Conservation (phyloP, 768 basidiomycete genomes). For the Asterophora parasitica region DNA sequence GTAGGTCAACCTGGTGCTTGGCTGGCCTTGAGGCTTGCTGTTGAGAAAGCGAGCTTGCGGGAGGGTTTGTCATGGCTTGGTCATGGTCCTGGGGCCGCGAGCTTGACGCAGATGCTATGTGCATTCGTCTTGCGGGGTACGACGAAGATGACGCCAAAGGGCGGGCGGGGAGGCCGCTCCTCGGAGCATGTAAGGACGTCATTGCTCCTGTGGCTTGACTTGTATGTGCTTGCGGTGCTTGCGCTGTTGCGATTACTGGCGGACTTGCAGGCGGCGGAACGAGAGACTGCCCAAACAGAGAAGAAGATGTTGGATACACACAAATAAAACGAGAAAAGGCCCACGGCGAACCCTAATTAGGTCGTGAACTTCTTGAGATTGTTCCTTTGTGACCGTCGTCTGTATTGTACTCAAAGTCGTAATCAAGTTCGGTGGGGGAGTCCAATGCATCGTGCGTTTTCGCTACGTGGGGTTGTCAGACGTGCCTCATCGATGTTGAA, state of each 20-base stretch:
- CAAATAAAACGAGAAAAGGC: slow-evolving; percentile 30
- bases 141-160: slow-evolving; percentile 7
- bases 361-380: slow-evolving; percentile 30
- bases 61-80: not conserved
- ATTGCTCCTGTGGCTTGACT: not conserved
- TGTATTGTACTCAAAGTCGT: slow-evolving; percentile 29
- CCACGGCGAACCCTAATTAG: slow-evolving; percentile 57
- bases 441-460: slow-evolving; percentile 38
- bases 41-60: not conserved
- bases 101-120: slow-evolving; percentile 8
- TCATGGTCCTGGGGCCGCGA: slow-evolving; percentile 4
- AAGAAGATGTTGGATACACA: slow-evolving; percentile 36
- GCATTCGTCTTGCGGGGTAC: slow-evolving; percentile 14
- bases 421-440: slow-evolving; percentile 34
- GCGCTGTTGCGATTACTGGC: slow-evolving; percentile 6
- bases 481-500: not conserved
- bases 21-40: slow-evolving; percentile 2
- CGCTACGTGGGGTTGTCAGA: slow-evolving; percentile 29
- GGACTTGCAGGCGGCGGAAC: slow-evolving; percentile 17
- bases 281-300: slow-evolving; percentile 43
- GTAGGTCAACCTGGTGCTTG: slow-evolving; percentile 17
- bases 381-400: slow-evolving; percentile 19
- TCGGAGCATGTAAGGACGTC: slow-evolving; percentile 1
- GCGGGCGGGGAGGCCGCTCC: slow-evolving; percentile 3
- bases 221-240: not conserved